Conservation (phyloP, 1,139 yeast genomes). For the Debaryomyces subglobosus region DNA sequence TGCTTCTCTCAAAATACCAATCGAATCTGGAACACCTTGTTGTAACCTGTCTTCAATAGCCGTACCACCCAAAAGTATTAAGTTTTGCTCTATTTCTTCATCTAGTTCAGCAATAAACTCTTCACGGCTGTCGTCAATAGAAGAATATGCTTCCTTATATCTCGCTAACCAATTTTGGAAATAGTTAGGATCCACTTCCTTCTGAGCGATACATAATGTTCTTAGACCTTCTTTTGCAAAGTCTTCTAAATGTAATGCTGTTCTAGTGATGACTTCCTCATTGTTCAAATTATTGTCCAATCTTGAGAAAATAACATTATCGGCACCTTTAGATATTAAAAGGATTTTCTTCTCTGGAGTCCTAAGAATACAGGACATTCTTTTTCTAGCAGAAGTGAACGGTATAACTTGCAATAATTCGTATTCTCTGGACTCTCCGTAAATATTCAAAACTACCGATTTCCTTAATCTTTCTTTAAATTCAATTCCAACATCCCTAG, state of each 20-base stretch:
- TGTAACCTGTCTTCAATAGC: slow-evolving; percentile 97
- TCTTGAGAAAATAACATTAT: slow-evolving; percentile 82
- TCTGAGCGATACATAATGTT: slow-evolving; percentile 89
- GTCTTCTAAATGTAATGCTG: slow-evolving; percentile 83
- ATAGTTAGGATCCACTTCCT: slow-evolving; percentile 62
- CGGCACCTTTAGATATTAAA: slow-evolving; percentile 91
- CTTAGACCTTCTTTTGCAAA: slow-evolving; percentile 97
- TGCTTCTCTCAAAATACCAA: slow-evolving; percentile 79
- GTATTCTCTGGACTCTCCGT: slow-evolving; percentile 72
- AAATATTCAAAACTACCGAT: slow-evolving; percentile 69
- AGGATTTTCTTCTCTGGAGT: slow-evolving; percentile 54
- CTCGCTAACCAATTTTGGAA: slow-evolving; percentile 69
- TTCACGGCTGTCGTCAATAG: slow-evolving; percentile 77
- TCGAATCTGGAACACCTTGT: slow-evolving; percentile 95
- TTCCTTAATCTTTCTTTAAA: slow-evolving; percentile 75
- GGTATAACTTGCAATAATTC: slow-evolving; percentile 78
- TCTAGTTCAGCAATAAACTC: slow-evolving; percentile 76
- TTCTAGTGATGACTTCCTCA: slow-evolving; percentile 42
- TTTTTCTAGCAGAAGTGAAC: slow-evolving; percentile 88
- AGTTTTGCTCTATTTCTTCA: slow-evolving; percentile 75
- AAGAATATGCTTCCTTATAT: slow-evolving; percentile 72
- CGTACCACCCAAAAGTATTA: slow-evolving; percentile 86
- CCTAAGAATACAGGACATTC: slow-evolving; percentile 59
- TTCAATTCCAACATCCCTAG: slow-evolving; percentile 88
- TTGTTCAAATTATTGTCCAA: slow-evolving; percentile 44